Base-by-base conservation (phyloP, 106 monocot genomes). In the Chionographis japonica region DNA sequence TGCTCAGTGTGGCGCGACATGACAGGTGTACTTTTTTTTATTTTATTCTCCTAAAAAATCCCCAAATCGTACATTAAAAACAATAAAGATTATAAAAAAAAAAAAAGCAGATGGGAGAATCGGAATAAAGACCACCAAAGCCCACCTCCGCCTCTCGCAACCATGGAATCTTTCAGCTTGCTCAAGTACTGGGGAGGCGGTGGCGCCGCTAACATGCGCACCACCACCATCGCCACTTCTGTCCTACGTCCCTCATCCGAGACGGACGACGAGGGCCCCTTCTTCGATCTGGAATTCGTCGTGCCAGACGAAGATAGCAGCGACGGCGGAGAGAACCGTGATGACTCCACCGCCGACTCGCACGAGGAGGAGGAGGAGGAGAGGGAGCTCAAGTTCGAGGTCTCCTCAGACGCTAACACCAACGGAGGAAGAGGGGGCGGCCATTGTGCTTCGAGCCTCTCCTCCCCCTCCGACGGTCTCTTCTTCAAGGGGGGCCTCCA, bases 131-230 rank as follows among this genome's bases (percentile, higher is more conserved):
- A 54, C 13, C 3, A 54, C 15, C 13, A 4, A 16, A 54, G 56
- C 36, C 41, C 40, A 3, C 54, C 69, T 83, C 74, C 74, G 61
- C 60, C 68, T 74, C 13, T 68, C 55, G 79, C 86, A 46, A 84
- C 76, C 52, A 91, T 91, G 91, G 91, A 91, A 58, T 76, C 72
- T 35, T 75, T 84, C 73, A 81, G 73, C 79, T 65, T 91, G 52
- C 90, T 87, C 80, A 87, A 79, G 71, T 84, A 79, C 84, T 86
- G 81, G 84, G 67, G 84, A 3, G 74, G 79, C 53, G 63, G 66
- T 42, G 78, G 58, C 13, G 49, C 54, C 12, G 12, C 50, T n/a
- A 52, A 27, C 36, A 10, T 37, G 59, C 15, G 52, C 43, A 70
- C 79, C 35, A 67, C 70, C 68, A 50, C 72, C 62, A 60, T 69